Percentiles rank a stretch among this genome's conserved stretches.
These are phyloP conservation scores for Platanthera zijinensis DNA, from an alignment of 106 monocot species.

Conservation along the genomic window DNA sequence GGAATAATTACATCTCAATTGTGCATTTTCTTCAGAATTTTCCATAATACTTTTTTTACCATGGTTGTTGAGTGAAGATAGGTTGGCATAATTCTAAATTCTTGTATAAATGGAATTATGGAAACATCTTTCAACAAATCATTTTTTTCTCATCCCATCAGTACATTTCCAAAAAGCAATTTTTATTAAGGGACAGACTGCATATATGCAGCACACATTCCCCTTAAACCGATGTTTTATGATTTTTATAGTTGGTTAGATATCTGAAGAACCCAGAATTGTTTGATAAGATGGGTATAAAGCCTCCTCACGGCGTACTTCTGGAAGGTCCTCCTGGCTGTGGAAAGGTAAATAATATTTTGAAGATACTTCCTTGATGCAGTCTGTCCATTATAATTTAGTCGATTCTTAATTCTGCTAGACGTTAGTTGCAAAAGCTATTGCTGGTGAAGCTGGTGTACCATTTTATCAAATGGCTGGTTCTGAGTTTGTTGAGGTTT, in stretches of 20 bases:
- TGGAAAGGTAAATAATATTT: slow-evolving; percentile 57
- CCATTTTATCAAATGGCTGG: slow-evolving; percentile 94
- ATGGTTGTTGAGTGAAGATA: not conserved
- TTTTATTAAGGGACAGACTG: no score
- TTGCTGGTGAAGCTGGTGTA: slow-evolving; percentile 91
- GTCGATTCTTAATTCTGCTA: slow-evolving; percentile 14
- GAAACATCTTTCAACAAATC: not conserved
- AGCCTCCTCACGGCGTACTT: slow-evolving; percentile 78
- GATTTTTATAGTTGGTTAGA: slow-evolving; percentile 45
- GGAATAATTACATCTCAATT: not conserved
- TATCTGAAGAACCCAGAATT: slow-evolving; percentile 81
- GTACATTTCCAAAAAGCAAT: not conserved
- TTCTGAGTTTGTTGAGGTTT: slow-evolving; percentile 86
- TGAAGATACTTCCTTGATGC: not conserved
- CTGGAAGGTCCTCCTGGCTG: slow-evolving; percentile 84
- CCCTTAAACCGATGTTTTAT: not conserved
- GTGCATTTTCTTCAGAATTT: not conserved
- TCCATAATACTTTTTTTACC: not conserved
- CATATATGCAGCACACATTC: not conserved
- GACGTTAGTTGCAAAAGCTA: slow-evolving; percentile 87
- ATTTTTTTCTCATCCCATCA: not conserved
- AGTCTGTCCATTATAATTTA: slow-evolving; percentile 4
- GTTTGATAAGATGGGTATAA: slow-evolving; percentile 75
- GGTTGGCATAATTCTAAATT: not conserved
- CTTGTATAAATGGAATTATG: not conserved